phyloP scores from a whole-genome alignment of 257 asterid species.

The Ilex asprella region DNA sequence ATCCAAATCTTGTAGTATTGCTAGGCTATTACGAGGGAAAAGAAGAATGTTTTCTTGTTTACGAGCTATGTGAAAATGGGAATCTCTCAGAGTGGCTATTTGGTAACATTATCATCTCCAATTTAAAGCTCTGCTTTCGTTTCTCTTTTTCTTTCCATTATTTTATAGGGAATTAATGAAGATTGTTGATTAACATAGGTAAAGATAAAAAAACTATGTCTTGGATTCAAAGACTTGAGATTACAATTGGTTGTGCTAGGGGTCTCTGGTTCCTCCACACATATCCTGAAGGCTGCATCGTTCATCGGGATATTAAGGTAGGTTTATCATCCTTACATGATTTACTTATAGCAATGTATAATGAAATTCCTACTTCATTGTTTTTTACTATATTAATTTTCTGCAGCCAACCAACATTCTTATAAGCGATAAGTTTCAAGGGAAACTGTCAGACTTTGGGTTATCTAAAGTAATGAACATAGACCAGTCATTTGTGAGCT shows the following conservation, averaged over 20 bases:
- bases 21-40: slow-evolving; percentile 67
- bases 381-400: background rate
- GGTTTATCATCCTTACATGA: background rate
- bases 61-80: slow-evolving; percentile 72
- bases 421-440: slow-evolving; percentile 43
- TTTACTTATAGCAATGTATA: background rate
- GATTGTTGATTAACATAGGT: slow-evolving; percentile 21
- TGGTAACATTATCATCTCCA: slow-evolving; percentile 23
- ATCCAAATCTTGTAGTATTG: slow-evolving; percentile 65
- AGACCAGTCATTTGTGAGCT: slow-evolving; percentile 69
- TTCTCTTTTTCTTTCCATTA: background rate
- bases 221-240: slow-evolving; percentile 64
- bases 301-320: slow-evolving; percentile 82
- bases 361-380: background rate
- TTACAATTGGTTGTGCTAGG: slow-evolving; percentile 58
- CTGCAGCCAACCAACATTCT: slow-evolving; percentile 84
- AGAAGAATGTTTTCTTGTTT: slow-evolving; percentile 73
- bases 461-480: slow-evolving; percentile 58
- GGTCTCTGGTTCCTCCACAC: slow-evolving; percentile 75
- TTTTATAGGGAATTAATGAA: background rate
- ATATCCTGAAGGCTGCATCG: slow-evolving; percentile 62
- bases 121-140: background rate
- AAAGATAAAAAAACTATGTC: slow-evolving; percentile 38
- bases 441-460: slow-evolving; percentile 72
- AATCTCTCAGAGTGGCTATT: slow-evolving; percentile 82